A percentile compares a stretch with the other conserved stretches of the same genome.
Evolutionary conservation across 768 basidiomycete genomes (phyloP).

Genomic region (Lentinula sp.): DNA sequence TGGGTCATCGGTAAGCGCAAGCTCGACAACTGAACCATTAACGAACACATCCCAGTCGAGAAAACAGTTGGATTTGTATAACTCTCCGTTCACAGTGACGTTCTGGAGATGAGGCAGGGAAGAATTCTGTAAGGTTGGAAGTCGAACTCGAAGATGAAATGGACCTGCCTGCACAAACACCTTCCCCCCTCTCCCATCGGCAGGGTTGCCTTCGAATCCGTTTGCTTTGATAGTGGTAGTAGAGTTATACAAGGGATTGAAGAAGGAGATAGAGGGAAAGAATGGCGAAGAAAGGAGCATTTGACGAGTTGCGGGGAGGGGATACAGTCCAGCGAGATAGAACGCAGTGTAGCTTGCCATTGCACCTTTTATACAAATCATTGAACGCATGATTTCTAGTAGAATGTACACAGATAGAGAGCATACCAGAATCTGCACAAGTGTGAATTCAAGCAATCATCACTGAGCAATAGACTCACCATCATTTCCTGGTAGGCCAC

Average conservation of each 20-base stretch:
- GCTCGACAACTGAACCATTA: constrained; percentile 44
- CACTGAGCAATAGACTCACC: constrained; percentile 25
- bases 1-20: constrained; percentile 50
- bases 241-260: constrained; percentile 49
- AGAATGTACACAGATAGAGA: background rate
- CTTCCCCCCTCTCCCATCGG: constrained; percentile 42
- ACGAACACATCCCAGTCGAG: constrained; percentile 62
- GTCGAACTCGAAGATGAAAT: background rate
- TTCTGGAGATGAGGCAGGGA: constrained; percentile 27
- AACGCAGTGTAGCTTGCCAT: constrained; percentile 61
- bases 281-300: constrained; percentile 56
- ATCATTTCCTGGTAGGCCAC: constrained; percentile 61
- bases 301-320: constrained; percentile 55
- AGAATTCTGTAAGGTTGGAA: background rate
- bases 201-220: constrained; percentile 47
- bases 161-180: constrained; percentile 47
- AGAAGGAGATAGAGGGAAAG: constrained; percentile 56
- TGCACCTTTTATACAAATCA: constrained; percentile 32
- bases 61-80: constrained; percentile 59
- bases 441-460: background rate
- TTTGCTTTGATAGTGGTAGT: constrained; percentile 50
- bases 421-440: background rate
- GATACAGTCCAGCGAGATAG: constrained; percentile 56
- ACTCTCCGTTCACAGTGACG: constrained; percentile 50
- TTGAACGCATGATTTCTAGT: background rate